Evolutionary conservation across 148 eudicot species (phyloP), one percentile per base, ranked within the genome.

Genomic region (Silene uniflora): DNA sequence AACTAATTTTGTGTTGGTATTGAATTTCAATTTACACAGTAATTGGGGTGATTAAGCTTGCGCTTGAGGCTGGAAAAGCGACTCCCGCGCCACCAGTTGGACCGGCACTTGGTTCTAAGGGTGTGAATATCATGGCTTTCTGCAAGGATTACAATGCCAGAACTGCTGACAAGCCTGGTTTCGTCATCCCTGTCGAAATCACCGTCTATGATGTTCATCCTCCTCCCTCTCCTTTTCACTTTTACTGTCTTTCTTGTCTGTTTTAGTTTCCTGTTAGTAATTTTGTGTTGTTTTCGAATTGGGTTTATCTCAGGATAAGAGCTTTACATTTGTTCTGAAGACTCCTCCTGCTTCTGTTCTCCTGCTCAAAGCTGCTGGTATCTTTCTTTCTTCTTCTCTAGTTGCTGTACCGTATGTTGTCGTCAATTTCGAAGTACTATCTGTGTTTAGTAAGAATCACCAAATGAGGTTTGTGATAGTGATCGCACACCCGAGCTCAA

Each of bases 41-140:
- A 81, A 83, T 92, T 65, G 99, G 96, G 76, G 56, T 95, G 56
- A 88, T 95, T 52, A 92, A 95, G 91, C 87, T 95, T 67, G 97
- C 97, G 12, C 83, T 95, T 64, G 99, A 95, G 73, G 99, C 99
- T 2, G 99, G 99, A 58, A 95, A 92, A 76, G 99, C 97, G 3
- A 92, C 99, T 18, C 97, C 99, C 0, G 97, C 97, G 0, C 99
- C 99, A 9, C 99, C 97, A 0, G 99, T 95, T 2, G 99, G 99
- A 8, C 99, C 99, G 0, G 99, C 99, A 2, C 84, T 95, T 39
- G 99, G 99, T 77, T 89, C 99, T 0, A 95, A 95, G 83, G 99
- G 99, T 63, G 97, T 92, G 21, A 95, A 95, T 74, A 95, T 95
- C 18, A 88, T 91, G 88, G 90, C 91, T 6, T 95, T 95, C 72